phyloP scores from a whole-genome alignment of 1,139 yeast species.

The Geotrichum aggregatum region DNA sequence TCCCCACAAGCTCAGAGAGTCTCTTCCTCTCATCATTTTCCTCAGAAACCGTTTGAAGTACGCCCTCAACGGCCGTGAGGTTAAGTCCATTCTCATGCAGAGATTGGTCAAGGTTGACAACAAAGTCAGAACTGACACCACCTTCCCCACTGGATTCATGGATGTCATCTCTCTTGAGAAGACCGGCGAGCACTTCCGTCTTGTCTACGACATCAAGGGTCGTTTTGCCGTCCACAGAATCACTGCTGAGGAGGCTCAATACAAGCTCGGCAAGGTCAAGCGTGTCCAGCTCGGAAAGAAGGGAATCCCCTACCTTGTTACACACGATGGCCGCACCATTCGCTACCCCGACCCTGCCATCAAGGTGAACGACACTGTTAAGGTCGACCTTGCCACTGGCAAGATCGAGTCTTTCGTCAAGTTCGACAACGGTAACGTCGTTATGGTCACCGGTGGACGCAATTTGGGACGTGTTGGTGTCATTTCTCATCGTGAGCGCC shows the following conservation, averaged over 20 bases:
- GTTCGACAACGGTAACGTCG: conserved; percentile 93
- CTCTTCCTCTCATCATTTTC: conserved; percentile 95
- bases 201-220: conserved; percentile 96
- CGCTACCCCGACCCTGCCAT: conserved; percentile 98
- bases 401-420: conserved; percentile 87
- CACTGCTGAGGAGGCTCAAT: conserved; percentile 95
- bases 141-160: conserved; percentile 99
- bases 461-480: conserved; percentile 99
- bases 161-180: conserved; percentile 96
- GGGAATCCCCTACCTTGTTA: conserved; percentile 95
- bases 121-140: conserved; percentile 97
- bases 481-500: conserved; percentile 96
- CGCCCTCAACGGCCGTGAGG: conserved; percentile 99
- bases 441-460: conserved; percentile 99
- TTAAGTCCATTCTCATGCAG: conserved; percentile 98
- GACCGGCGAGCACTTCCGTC: conserved; percentile 98
- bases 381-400: conserved; percentile 93
- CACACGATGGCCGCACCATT: conserved; percentile 99
- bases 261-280: conserved; percentile 97
- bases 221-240: conserved; percentile 99
- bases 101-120: conserved; percentile 98
- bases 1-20: conserved; percentile 99
- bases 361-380: conserved; percentile 95
- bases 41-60: conserved; percentile 99
- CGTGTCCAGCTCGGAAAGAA: conserved; percentile 97